A percentile compares a stretch with the other conserved stretches of the same genome.
These are phyloP conservation scores for Aspergillus cejpii DNA, from an alignment of 2,329 filamentous ascomycete species.

Conservation along the genomic window DNA sequence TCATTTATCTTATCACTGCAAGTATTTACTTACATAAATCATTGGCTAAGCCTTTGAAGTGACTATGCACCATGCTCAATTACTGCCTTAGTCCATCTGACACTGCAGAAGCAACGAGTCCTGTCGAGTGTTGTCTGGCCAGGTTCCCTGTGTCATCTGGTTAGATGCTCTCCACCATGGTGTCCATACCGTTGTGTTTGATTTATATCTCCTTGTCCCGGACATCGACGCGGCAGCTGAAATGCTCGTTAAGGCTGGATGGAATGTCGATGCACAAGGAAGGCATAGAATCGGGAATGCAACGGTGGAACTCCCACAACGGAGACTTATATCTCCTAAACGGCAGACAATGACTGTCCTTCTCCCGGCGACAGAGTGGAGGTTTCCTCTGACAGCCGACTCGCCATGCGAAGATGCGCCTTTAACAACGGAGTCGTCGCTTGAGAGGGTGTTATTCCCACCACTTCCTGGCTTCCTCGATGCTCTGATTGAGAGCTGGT, in stretches of 20 bases:
- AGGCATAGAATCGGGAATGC: slow-evolving; percentile 5
- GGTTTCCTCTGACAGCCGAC: slow-evolving; percentile 7
- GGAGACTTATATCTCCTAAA: slow-evolving; percentile 9
- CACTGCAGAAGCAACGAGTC: too few species aligned
- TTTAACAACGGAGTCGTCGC: slow-evolving; percentile 3
- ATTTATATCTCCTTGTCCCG: slow-evolving; percentile 11
- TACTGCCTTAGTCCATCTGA: too few species aligned
- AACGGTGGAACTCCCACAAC: slow-evolving; percentile 9
- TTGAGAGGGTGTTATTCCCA: slow-evolving; percentile 6
- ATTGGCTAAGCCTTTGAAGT: too few species aligned
- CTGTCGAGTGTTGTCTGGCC: too few species aligned
- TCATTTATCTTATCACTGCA: too few species aligned
- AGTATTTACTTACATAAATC: too few species aligned
- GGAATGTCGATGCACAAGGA: slow-evolving; percentile 4
- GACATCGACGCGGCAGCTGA: slow-evolving; percentile 10
- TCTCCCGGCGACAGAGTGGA: slow-evolving; percentile 16
- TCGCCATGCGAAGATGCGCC: not conserved
- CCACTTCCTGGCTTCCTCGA: slow-evolving; percentile 13
- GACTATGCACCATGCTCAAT: too few species aligned
- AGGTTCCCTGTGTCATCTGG: slow-evolving; percentile 5
- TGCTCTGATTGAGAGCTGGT: slow-evolving; percentile 16
- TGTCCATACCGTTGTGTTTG: slow-evolving; percentile 12
- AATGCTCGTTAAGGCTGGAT: slow-evolving; percentile 11
- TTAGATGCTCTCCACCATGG: slow-evolving; percentile 11
- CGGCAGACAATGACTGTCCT: slow-evolving; percentile 8